These are phyloP conservation scores for Allium fistulosum DNA, from an alignment of 106 monocot genomes.

Conservation along the genomic window DNA sequence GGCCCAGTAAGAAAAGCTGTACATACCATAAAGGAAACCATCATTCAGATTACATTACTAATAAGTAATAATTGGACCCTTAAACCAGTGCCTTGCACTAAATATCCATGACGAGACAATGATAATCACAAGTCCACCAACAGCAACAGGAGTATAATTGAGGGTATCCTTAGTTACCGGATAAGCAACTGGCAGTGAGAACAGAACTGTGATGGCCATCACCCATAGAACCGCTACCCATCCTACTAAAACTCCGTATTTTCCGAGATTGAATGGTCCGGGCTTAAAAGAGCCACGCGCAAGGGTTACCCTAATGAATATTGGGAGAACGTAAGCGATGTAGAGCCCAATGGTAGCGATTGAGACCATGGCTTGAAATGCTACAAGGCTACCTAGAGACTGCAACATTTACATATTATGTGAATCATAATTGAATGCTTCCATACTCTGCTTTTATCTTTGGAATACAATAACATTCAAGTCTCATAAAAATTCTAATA, in stretches of 20 bases:
- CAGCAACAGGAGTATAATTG: constrained; percentile 83
- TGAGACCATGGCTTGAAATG: constrained; percentile 25
- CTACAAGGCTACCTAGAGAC: constrained; percentile 13
- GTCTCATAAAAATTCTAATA: background rate
- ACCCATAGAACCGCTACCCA: constrained; percentile 84
- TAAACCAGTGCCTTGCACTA: constrained; percentile 75
- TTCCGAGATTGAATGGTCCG: constrained; percentile 76
- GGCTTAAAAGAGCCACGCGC: constrained; percentile 49
- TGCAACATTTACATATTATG: background rate
- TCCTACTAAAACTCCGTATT: constrained; percentile 45
- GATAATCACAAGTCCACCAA: constrained; percentile 65
- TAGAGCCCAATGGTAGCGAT: constrained; percentile 15
- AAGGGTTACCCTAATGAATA: constrained; percentile 68
- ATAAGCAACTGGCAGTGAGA: constrained; percentile 79
- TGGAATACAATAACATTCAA: background rate
- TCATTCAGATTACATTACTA: constrained; percentile 29
- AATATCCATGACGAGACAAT: constrained; percentile 53
- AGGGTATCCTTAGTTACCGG: constrained; percentile 69
- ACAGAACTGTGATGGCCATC: constrained; percentile 61
- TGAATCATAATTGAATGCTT: background rate
- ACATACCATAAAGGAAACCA: background rate
- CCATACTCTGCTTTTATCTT: background rate
- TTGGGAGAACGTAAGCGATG: constrained; percentile 60
- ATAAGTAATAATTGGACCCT: constrained; percentile 38
- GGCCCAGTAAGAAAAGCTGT: background rate